Evolutionary conservation across 257 asterid species (phyloP), one percentile per base, ranked within the genome.

Genomic region (Scutellaria barbata): DNA sequence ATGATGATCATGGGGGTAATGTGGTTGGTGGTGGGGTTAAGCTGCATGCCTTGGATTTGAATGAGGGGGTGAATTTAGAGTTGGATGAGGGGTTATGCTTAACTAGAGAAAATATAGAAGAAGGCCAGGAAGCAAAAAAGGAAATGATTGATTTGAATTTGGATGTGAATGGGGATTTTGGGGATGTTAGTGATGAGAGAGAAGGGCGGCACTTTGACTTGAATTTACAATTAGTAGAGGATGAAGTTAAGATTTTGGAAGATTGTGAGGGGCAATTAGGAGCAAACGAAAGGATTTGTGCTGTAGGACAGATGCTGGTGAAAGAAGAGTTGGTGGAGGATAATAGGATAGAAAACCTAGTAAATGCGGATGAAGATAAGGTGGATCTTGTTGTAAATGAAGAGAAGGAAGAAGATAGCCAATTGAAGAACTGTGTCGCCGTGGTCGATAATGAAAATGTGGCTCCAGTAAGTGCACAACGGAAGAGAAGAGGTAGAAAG

Each of bases 71-170:
- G 64, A 66, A 54, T 75, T 71, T 77, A 51, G 87, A 74, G 74
- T 13, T 71, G 76, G 82, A 79, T 63, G 82, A 63, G 48, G 84
- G 72, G 55, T 60, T 70, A 18, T 60, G 33, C 51, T 42, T 67
- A 60, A 30, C 68, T 66, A 50, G 68, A 60, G 78, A 68, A 35
- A 74, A 22, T 30, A 14, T 53, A 13, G 78, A 63, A 16, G 79
- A 64, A 77, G 66, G 68, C 50, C 50, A 13, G 13, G 76, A 66
- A 30, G 77, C 3, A 5, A 66, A 72, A 40, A 81, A 76, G 25
- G 86, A 71, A 65, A 68, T 82, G 33, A 86, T 93, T 79, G 96
- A 90, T 80, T 81, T 93, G 85, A 93, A 93, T 79, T 42, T 90
- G 81, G 90, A 85, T 63, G 95, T 66, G 33, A 82, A 73, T 69